Base-by-base conservation (phyloP, 2,329 filamentous ascomycete species). In the Sphaceloma murrayae region DNA sequence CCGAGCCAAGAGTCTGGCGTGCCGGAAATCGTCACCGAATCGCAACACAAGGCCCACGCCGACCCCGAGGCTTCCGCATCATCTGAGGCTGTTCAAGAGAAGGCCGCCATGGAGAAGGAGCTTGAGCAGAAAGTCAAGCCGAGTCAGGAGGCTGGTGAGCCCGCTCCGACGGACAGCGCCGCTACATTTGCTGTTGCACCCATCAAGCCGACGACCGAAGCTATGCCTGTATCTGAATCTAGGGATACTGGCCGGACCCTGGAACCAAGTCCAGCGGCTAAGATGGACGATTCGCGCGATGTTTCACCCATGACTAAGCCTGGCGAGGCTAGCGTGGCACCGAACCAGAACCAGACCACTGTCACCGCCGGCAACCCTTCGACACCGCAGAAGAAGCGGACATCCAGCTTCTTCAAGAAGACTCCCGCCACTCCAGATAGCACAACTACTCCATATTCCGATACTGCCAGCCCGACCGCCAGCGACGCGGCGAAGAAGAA, bases 1-100 rank as follows among this genome's bases (percentile, higher is more conserved):
- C 58, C 61, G 36, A 57, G 58, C 5, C 53, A 67, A 45, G 62
- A 63, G 39, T 53, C 59, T 38, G 67, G 67, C 24, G 66, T 68
- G 49, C 65, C 67, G n/a, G 72, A 76, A 49, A 62, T 80, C 31
- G 82, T 86, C 42, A 78, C 75, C 58, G 74, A 84, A 56, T 84
- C 79, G 64, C 80, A 86, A 56, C 68, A 77, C 53, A 73, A 78
- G 58, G 80, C 80, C 13, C 63, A 74, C 42, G 67, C 68, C 36
- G 66, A 69, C 4, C 75, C 81, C 10, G 82, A 85, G 58, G 80
- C 82, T 7, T 78, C 78, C 51, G 79, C 71, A 29, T 67, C 76
- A 43, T 63, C 74, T 22, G 68, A 73, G 27, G 80, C 80, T 56
- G 54, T 46, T 56, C 62, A 13, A 19, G 50, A 53, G 24, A 52